Evolutionary conservation across 2,329 filamentous ascomycete species (phyloP), one percentile per base, ranked within the genome.

Genomic region (Pseudopyricularia cyperi): DNA sequence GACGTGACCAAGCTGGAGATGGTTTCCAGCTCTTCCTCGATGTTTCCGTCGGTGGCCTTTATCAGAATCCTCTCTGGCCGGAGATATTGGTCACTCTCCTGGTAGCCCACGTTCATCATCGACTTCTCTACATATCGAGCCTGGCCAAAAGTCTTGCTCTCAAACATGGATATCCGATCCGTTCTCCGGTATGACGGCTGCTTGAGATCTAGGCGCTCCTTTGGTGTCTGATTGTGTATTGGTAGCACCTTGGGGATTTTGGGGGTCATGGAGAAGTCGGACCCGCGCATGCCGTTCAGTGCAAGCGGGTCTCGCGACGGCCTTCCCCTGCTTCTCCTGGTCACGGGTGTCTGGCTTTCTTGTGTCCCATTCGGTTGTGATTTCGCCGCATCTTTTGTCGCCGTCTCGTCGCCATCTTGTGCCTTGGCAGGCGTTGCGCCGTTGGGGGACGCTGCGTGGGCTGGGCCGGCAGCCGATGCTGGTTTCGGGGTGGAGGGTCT

Each of bases 51-150:
- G 26, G 70, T 73, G 22, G 78, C 77, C 63, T 83, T 83, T 60
- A 84, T 79, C 55, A 95, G 73, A 51, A 77, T 82, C 54, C 80
- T 78, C 52, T 90, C 85, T 5, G 88, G 85, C 46, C 87, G 82
- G 51, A 87, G 74, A 63, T 89, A 97, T 54, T 90, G 76, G 67
- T 97, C 91, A 60, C 86, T 95, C 69, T 96, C 89, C 68, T 96
- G 91, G 63, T 95, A 97, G 50, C 91, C 91, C 47, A 95, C 87
- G 61, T 89, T 91, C 59, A 90, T 90, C 90, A 97, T 95, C 2
- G 88, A 86, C 63, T 93, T 89, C 67, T 96, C 91, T 47, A 97
- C 90, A 66, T 95, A 97, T 61, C 91, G 87, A 54, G 87, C 83
- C 63, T 91, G 86, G 42, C 89, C 88, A 56, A 86, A 82, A 1